Evolutionary conservation across 164 flowering plant genomes (phyloP).

Genomic region (Houttuynia cordata): DNA sequence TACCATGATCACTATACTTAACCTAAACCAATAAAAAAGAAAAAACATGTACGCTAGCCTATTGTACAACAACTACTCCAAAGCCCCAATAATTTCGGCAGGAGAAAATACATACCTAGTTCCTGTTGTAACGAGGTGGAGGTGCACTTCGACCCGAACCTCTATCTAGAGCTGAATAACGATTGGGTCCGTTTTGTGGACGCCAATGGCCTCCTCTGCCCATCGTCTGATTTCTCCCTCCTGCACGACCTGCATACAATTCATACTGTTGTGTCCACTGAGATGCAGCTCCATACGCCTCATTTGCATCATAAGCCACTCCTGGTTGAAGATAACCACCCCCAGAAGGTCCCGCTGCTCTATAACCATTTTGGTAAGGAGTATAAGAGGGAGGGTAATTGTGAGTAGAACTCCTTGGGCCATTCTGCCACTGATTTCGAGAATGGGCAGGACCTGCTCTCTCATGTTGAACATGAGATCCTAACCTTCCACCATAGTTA

Average conservation of each 20-base stretch:
- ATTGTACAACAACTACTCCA: conserved; percentile 4
- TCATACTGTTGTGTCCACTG: conserved; percentile 12
- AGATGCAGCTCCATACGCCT: conserved; percentile 12
- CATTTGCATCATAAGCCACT: conserved; percentile 8
- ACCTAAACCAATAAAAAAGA: not conserved
- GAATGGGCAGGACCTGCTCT: too few relatives aligned
- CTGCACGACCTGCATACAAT: conserved; percentile 2
- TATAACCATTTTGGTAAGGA: conserved; percentile 9
- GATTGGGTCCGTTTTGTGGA: conserved; percentile 24
- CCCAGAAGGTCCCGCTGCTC: not conserved
- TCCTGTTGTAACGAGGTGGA: conserved; percentile 9
- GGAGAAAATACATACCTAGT: conserved; percentile 7
- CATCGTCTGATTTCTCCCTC: conserved; percentile 13
- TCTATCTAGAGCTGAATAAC: conserved; percentile 27
- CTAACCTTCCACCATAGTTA: conserved; percentile 7
- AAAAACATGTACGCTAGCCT: not conserved
- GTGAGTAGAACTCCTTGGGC: too few relatives aligned
- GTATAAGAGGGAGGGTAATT: too few relatives aligned
- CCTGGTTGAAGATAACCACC: not conserved
- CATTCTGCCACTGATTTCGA: too few relatives aligned
- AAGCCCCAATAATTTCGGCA: not conserved
- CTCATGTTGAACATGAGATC: too few relatives aligned
- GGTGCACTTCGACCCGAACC: conserved; percentile 26
- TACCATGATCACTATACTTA: too few relatives aligned
- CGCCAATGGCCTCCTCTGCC: conserved; percentile 19